These are phyloP conservation scores for Rhodamnia rubescens DNA, from an alignment of 345 rosid genomes.

Conservation along the genomic window DNA sequence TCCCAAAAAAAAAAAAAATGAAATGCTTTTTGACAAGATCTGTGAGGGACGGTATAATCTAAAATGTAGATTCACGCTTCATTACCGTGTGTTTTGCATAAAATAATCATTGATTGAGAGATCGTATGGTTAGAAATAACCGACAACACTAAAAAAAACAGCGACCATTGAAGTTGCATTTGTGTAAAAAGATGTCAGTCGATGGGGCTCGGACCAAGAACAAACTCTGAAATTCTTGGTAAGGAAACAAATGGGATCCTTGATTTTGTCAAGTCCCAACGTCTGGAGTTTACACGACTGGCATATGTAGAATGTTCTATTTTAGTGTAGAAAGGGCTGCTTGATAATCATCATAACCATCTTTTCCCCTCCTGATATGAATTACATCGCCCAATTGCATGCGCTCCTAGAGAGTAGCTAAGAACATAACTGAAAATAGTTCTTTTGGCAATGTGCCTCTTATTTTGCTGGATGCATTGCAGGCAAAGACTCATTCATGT, in stretches of 20 bases:
- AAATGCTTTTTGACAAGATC: too few species aligned
- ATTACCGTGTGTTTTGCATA: too few species aligned
- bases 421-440: neutral
- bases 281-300: neutral
- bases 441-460: neutral
- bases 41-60: too few species aligned
- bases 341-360: neutral
- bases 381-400: neutral
- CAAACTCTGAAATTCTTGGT: neutral
- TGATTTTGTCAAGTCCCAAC: neutral
- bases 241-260: neutral
- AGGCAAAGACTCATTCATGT: conserved; percentile 34
- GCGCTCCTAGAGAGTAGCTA: neutral
- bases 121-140: too few species aligned
- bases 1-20: too few species aligned
- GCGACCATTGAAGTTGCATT: too few species aligned
- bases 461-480: neutral
- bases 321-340: neutral
- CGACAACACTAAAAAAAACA: too few species aligned
- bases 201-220: too few species aligned
- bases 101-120: too few species aligned
- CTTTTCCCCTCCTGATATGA: neutral
- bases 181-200: too few species aligned
- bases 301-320: neutral
- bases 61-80: too few species aligned